Evolutionary conservation across 2,329 filamentous ascomycete species (phyloP).

Genomic region (Cladophialophora yegresii): DNA sequence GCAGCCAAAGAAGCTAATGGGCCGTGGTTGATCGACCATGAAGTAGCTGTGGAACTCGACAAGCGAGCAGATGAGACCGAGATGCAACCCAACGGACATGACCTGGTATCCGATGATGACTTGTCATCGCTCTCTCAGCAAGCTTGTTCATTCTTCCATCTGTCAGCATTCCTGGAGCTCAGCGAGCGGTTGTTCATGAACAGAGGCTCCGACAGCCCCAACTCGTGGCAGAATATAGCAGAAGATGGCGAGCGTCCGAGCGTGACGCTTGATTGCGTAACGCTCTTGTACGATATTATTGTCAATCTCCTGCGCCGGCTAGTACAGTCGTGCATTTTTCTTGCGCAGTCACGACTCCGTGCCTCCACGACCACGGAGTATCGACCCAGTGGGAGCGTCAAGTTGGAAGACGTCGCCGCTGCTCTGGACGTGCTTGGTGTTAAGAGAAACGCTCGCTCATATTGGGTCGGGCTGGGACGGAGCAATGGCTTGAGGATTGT

Average conservation of each 20-base stretch:
- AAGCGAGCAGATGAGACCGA: conserved; percentile 9
- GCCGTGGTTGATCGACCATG: conserved; percentile 63
- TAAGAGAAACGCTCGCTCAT: conserved; percentile 45
- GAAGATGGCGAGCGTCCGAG: conserved; percentile 61
- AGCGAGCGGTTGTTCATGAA: conserved; percentile 75
- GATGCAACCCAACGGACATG: conserved; percentile 14
- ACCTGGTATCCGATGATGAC: not conserved
- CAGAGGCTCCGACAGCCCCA: conserved; percentile 54
- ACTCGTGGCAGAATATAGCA: conserved; percentile 67
- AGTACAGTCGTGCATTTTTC: conserved; percentile 68
- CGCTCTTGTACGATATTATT: conserved; percentile 70
- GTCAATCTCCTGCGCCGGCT: conserved; percentile 70
- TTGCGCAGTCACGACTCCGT: conserved; percentile 69
- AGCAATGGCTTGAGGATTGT: conserved; percentile 56
- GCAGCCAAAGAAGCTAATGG: conserved; percentile 55
- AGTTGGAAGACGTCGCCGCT: conserved; percentile 54
- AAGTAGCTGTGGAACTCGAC: conserved; percentile 29
- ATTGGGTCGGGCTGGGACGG: conserved; percentile 56
- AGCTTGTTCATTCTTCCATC: conserved; percentile 55
- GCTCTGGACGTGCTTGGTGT: conserved; percentile 59
- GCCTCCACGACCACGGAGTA: conserved; percentile 45
- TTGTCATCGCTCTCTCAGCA: not conserved
- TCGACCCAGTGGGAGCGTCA: conserved; percentile 43
- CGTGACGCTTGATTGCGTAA: conserved; percentile 72
- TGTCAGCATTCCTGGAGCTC: conserved; percentile 63